A percentile compares a stretch with the other conserved stretches of the same genome.
These are phyloP conservation scores for Chaetomiaceae sp. DNA, from an alignment of 2,329 filamentous ascomycete species.

Conservation along the genomic window DNA sequence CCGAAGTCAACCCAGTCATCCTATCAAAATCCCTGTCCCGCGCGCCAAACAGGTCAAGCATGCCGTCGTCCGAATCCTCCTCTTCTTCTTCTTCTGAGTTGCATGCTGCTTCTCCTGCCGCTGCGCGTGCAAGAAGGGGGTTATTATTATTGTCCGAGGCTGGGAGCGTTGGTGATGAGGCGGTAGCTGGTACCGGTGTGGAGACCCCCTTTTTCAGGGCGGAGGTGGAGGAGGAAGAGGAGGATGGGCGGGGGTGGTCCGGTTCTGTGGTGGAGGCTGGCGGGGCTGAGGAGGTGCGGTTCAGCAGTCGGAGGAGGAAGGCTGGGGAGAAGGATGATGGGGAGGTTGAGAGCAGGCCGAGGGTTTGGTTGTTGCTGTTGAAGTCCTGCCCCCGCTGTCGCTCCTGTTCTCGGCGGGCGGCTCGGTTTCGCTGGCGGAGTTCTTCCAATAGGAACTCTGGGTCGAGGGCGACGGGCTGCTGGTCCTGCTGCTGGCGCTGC, in stretches of 20 bases:
- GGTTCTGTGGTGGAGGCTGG: too few species aligned
- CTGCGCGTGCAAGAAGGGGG: too few species aligned
- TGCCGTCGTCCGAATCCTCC: constrained; percentile 31
- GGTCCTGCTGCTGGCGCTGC: constrained; percentile 21
- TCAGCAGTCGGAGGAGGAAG: constrained; percentile 3
- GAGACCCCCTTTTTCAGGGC: too few species aligned
- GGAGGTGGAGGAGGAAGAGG: too few species aligned
- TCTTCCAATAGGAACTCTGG: constrained; percentile 1
- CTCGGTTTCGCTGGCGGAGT: background rate
- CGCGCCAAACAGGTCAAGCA: constrained; percentile 52
- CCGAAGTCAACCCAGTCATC: constrained; percentile 27
- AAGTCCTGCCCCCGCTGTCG: background rate
- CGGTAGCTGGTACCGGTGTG: too few species aligned
- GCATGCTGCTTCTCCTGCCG: too few species aligned
- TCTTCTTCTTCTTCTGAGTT: constrained; percentile 30
- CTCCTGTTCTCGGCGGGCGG: constrained; percentile 1
- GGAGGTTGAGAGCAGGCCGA: constrained; percentile 2
- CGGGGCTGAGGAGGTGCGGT: background rate
- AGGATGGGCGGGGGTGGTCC: background rate
- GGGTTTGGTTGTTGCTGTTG: background rate
- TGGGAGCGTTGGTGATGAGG: too few species aligned
- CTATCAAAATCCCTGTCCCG: constrained; percentile 32
- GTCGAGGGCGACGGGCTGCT: constrained; percentile 8
- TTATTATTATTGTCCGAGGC: too few species aligned
- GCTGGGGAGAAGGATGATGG: constrained; percentile 12